Conservation (phyloP, 1,139 yeast species). For the Debaryomyces sp. region DNA sequence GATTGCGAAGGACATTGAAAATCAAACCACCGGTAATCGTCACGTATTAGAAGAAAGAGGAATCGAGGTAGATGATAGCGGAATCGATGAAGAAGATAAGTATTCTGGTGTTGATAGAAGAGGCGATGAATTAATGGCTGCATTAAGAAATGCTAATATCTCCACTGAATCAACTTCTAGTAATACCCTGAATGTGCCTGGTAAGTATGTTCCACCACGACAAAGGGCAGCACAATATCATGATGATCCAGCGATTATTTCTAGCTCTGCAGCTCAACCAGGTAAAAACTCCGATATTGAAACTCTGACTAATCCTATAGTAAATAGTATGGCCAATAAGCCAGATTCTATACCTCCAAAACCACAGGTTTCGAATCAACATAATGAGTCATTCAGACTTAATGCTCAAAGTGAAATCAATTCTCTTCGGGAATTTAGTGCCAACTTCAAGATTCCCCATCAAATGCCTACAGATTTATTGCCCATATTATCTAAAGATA, state of each 20-base stretch:
- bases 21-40: conserved; percentile 64
- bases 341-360: conserved; percentile 40
- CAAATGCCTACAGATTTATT: conserved; percentile 75
- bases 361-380: conserved; percentile 28
- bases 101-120: conserved; percentile 84
- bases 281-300: conserved; percentile 4
- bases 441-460: conserved; percentile 76
- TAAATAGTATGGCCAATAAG: conserved; percentile 17
- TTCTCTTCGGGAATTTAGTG: conserved; percentile 81
- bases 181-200: conserved; percentile 18
- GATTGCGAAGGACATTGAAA: conserved; percentile 82
- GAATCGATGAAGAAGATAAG: conserved; percentile 93
- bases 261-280: conserved; percentile 43
- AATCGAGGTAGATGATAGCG: conserved; percentile 71
- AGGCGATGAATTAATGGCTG: conserved; percentile 68
- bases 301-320: conserved; percentile 4
- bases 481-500: conserved; percentile 74
- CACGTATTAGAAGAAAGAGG: conserved; percentile 96
- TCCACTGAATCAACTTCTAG: conserved; percentile 14
- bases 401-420: conserved; percentile 70
- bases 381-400: conserved; percentile 46
- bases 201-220: conserved; percentile 63
- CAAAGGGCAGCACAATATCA: conserved; percentile 66
- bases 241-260: conserved; percentile 77
- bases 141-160: conserved; percentile 44